Conservation (phyloP, 345 rosid genomes). For the Boechera divaricarpa region DNA sequence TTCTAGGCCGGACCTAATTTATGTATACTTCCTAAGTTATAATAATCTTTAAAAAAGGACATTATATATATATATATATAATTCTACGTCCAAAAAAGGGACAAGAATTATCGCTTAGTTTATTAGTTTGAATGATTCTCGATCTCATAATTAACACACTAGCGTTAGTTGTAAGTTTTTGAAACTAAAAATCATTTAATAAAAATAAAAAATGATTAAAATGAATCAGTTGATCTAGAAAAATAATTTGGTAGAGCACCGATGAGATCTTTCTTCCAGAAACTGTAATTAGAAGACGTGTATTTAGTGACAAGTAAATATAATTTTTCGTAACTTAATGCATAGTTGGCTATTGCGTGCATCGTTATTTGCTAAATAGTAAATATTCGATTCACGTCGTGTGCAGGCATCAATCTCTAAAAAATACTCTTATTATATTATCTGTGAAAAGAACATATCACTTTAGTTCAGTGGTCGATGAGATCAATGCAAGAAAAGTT, state of each 20-base stretch:
- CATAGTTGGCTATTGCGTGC: conserved; percentile 32
- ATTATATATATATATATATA: too few relatives aligned
- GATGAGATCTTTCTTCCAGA: conserved; percentile 18
- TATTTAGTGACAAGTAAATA: conserved; percentile 28
- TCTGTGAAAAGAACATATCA: too few relatives aligned
- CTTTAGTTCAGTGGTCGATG: too few relatives aligned
- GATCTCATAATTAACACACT: conserved; percentile 13
- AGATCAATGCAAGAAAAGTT: too few relatives aligned
- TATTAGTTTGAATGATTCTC: conserved; percentile 39
- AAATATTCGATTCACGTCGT: conserved; percentile 38
- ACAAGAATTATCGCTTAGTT: not conserved
- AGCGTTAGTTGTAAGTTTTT: conserved; percentile 31
- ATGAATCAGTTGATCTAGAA: conserved; percentile 32
- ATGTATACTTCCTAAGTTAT: too few relatives aligned
- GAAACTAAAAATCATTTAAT: not conserved
- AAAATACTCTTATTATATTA: too few relatives aligned
- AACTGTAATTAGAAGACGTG: conserved; percentile 33
- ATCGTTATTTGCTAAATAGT: conserved; percentile 17
- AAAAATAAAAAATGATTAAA: not conserved
- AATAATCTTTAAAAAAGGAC: not conserved
- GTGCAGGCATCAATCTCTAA: not conserved
- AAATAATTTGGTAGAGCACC: conserved; percentile 26
- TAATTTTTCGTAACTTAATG: not conserved
- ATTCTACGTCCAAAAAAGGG: not conserved
- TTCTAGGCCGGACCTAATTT: too few relatives aligned